phyloP scores from a whole-genome alignment of 2,329 filamentous ascomycete genomes.

The Colletotrichum scovillei region DNA sequence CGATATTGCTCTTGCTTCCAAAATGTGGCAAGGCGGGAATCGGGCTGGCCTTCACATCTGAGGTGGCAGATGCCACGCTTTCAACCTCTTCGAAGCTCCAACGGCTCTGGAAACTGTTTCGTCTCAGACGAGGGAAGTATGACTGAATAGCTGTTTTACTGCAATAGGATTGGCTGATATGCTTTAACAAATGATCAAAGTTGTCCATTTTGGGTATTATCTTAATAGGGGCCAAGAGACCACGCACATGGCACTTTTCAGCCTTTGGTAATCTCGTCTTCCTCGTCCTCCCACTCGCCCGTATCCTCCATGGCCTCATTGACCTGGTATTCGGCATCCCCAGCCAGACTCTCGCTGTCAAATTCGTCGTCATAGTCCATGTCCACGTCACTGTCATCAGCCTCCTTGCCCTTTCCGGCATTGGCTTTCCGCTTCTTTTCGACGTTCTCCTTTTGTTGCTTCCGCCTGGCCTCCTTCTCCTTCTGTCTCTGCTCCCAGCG shows the following conservation, averaged over 20 bases:
- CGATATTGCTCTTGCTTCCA: neutral
- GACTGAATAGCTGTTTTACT: neutral
- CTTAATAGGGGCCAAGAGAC: neutral
- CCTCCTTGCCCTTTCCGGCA: conserved; percentile 48
- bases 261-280: conserved; percentile 51
- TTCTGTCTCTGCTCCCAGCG: conserved; percentile 82
- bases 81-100: neutral
- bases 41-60: neutral
- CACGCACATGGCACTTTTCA: conserved; percentile 16
- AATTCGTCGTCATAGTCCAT: conserved; percentile 60
- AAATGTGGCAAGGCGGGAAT: neutral
- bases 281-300: conserved; percentile 64
- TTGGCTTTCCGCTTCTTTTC: conserved; percentile 80
- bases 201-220: conserved; percentile 30
- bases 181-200: neutral
- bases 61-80: neutral
- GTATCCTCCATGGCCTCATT: conserved; percentile 62
- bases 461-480: conserved; percentile 85
- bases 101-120: neutral
- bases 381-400: conserved; percentile 51
- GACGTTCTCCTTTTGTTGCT: conserved; percentile 89
- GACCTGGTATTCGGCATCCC: conserved; percentile 60
- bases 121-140: neutral
- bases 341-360: conserved; percentile 63
- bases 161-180: neutral